Percentiles rank a stretch among this genome's conserved stretches.
Evolutionary conservation across 2,329 filamentous ascomycete genomes (phyloP).

Genomic region (Myriosclerotinia scirpicola): DNA sequence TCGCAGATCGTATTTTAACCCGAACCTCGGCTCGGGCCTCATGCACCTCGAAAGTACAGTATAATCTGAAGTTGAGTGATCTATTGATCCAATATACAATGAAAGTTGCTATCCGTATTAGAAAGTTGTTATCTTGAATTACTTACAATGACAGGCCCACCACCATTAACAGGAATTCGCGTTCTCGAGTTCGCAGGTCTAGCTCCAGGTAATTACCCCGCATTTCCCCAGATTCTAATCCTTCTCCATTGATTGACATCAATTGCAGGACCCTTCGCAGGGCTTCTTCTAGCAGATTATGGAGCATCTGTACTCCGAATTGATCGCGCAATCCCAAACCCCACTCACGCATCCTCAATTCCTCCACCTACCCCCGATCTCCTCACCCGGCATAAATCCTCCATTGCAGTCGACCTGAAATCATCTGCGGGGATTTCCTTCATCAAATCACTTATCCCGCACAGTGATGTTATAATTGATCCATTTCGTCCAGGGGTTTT

Average conservation of each 20-base stretch:
- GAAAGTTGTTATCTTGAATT: background rate
- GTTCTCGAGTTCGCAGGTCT: slow-evolving; percentile 67
- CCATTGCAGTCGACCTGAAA: slow-evolving; percentile 79
- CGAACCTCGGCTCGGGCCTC: slow-evolving; percentile 1
- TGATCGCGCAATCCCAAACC: slow-evolving; percentile 61
- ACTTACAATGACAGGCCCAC: slow-evolving; percentile 33
- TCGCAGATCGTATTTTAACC: background rate
- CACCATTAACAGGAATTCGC: slow-evolving; percentile 56
- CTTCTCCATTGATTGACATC: slow-evolving; percentile 21
- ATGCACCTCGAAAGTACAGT: background rate
- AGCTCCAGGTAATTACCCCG: slow-evolving; percentile 52
- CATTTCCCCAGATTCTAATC: slow-evolving; percentile 40
- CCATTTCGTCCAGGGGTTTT: slow-evolving; percentile 90
- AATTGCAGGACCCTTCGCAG: slow-evolving; percentile 74
- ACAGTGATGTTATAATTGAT: slow-evolving; percentile 81
- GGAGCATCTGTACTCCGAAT: slow-evolving; percentile 86
- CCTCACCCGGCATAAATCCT: slow-evolving; percentile 78
- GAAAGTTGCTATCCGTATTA: background rate
- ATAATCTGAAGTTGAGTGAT: background rate
- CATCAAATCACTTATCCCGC: slow-evolving; percentile 61
- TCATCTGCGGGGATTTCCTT: slow-evolving; percentile 61
- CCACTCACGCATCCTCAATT: slow-evolving; percentile 44
- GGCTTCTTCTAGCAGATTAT: slow-evolving; percentile 84
- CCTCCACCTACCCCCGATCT: slow-evolving; percentile 63
- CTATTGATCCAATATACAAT: background rate